Evolutionary conservation across 1,139 yeast genomes (phyloP), one percentile per base, ranked within the genome.

Genomic region (Saccharomyces hybrid): DNA sequence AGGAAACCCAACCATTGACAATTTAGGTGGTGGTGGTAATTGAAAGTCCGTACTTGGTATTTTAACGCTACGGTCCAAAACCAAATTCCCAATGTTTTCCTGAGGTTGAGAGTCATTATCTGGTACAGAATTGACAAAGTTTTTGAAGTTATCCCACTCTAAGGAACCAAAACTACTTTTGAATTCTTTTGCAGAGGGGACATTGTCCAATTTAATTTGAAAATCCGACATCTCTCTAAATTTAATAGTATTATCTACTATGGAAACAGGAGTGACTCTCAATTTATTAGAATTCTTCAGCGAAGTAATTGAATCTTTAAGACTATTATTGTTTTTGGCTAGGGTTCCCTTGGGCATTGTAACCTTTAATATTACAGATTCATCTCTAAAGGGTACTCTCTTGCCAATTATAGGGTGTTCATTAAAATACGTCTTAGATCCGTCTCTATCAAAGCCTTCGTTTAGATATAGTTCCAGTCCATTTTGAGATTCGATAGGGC

Each of bases 151-250:
- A 1, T 54, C 51, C 71, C 71, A 70, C 29, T 67, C 65, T 29
- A 68, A 51, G 3, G 69, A 58, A 2, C 65, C 63, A 49, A 70
- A 62, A 47, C 70, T 64, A 1, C 69, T 61, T 46, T 75, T 67
- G 55, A 81, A 73, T 34, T 73, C 72, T 3, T 69, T 59, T 1
- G 78, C 76, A 59, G 82, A 76, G 1, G 74, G 65, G 12, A 87
- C 85, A 60, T 81, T 78, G 54, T 78, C 79, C 19, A 91, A 80
- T 34, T 79, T 74, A 58, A 82, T 80, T 68, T 91, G 99, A 68
- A 89, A 93, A 71, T 93, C 99, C 1, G 93, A 83, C 76, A 93
- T 81, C 56, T 88, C 89, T 62, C 96, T 79, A 69, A 91, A 93
- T 61, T 88, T 80, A 64, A 83, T 86, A 16, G 86, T 86, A 57